Evolutionary conservation across 2,329 filamentous ascomycete species (phyloP), one percentile per base, ranked within the genome.

Genomic region (Cercospora sesami): DNA sequence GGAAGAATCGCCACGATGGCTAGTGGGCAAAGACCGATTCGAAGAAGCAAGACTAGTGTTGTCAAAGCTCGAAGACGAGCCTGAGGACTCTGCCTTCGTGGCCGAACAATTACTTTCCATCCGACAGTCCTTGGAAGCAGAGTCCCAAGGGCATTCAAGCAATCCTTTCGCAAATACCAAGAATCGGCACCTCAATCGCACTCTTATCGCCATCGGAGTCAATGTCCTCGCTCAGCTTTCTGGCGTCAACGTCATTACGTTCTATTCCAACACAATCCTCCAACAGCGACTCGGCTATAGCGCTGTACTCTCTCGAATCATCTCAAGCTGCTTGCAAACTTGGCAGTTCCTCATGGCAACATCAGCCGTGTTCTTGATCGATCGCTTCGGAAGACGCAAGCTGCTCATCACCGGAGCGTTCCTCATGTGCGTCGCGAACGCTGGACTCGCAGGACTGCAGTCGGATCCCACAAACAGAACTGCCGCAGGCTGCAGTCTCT

Each of bases 281-380:
- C 33, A 74, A 36, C 51, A 68, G 16, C 60, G 66, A n/a, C 67
- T 75, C 1, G 70, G 70, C 12, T 75, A 72, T 60, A 67, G 61
- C n/a, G 62, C 66, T 12, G 48, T 68, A 7, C 60, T 73, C 3
- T 71, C 71, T 5, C 67, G 72, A 8, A 70, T 75, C 57, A 69
- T 78, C 42, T 69, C 72, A 4, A 69, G 67, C 36, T 74, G 73
- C 59, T 69, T 76, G 23, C 73, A 75, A 14, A 76, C 72, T 14
- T 75, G 72, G 71, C 75, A 77, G 61, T 74, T 75, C 67, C 53
- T 77, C 23, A 63, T 65, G 33, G 73, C 75, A 26, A 71, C 71
- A 1, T 60, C 69, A 16, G 71, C 74, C 2, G 68, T 76, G 31
- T 76, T 77, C 45, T 64, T 76, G 2, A 73, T 77, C 64, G 74